These are phyloP conservation scores for Sporothrix luriei DNA, from an alignment of 2,329 filamentous ascomycete genomes.

Conservation along the genomic window DNA sequence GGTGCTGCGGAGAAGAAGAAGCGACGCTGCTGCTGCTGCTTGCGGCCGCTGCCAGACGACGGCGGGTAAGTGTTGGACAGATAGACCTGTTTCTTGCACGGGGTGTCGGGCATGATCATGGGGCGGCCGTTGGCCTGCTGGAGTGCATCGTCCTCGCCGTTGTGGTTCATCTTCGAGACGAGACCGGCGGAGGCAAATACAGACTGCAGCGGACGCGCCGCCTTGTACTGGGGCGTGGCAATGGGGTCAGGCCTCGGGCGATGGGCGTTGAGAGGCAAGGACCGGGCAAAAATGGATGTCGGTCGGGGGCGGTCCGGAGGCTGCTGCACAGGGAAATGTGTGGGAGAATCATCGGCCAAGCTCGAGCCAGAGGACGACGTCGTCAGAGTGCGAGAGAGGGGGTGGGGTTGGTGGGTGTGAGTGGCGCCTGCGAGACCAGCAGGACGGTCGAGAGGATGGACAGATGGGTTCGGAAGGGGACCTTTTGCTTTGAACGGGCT, in stretches of 20 bases:
- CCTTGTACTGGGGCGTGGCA: slow-evolving; percentile 77
- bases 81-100: slow-evolving; percentile 82
- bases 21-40: slow-evolving; percentile 56
- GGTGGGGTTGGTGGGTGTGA: slow-evolving; percentile 65
- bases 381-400: slow-evolving; percentile 81
- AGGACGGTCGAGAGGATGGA: slow-evolving; percentile 51
- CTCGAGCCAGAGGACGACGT: slow-evolving; percentile 84
- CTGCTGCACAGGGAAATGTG: slow-evolving; percentile 59
- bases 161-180: slow-evolving; percentile 90
- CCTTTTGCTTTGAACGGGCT: slow-evolving; percentile 63
- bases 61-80: slow-evolving; percentile 69
- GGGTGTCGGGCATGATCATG: slow-evolving; percentile 84
- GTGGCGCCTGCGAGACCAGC: neutral
- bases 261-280: slow-evolving; percentile 67
- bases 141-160: slow-evolving; percentile 67
- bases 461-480: slow-evolving; percentile 56
- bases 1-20: slow-evolving; percentile 72
- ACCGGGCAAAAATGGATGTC: slow-evolving; percentile 68
- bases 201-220: slow-evolving; percentile 73
- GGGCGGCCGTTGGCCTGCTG: slow-evolving; percentile 55
- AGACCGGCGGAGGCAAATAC: slow-evolving; percentile 94
- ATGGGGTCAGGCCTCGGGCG: slow-evolving; percentile 52
- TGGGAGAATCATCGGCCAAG: slow-evolving; percentile 71
- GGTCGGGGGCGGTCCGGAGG: slow-evolving; percentile 55
- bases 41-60: slow-evolving; percentile 61